Evolutionary conservation across 108 stramenopile species (phyloP).

Genomic region (Cyclostephanos invisitatus): DNA sequence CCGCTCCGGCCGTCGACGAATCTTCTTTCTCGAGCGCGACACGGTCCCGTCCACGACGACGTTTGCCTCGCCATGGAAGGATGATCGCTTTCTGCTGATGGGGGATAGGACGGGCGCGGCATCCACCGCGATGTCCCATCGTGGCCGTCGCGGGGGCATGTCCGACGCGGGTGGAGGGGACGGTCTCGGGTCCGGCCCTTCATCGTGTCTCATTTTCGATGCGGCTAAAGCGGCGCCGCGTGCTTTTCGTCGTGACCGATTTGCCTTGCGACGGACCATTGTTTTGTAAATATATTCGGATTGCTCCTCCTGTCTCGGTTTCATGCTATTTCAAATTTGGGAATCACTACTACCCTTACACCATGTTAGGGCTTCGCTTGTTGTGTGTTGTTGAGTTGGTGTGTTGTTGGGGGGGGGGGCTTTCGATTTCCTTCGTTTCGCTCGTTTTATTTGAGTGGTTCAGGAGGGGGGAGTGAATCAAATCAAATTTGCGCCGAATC

Average conservation of each 20-base stretch:
- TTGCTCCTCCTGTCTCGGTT: neutral
- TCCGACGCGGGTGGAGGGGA: too few relatives aligned
- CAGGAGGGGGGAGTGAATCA: too few relatives aligned
- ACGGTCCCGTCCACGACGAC: neutral
- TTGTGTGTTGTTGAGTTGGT: too few relatives aligned
- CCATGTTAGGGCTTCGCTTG: too few relatives aligned
- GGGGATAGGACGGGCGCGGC: neutral
- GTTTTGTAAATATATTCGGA: neutral
- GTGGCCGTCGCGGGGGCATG: too few relatives aligned
- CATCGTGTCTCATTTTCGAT: neutral
- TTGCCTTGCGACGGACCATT: slow-evolving; percentile 7
- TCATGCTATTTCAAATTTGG: neutral
- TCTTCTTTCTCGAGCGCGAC: neutral
- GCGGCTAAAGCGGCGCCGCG: neutral
- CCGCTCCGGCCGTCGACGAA: neutral
- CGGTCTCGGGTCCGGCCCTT: neutral
- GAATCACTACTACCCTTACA: too few relatives aligned
- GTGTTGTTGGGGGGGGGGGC: too few relatives aligned
- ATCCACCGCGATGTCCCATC: neutral
- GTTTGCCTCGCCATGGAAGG: neutral
- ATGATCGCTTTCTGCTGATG: neutral
- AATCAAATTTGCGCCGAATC: too few relatives aligned
- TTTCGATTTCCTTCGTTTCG: too few relatives aligned
- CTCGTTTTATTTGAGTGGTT: too few relatives aligned
- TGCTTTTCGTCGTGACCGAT: neutral